Evolutionary conservation across 1,139 yeast species (phyloP), one percentile per base, ranked within the genome.

Genomic region (Saccharomyces hybrid): DNA sequence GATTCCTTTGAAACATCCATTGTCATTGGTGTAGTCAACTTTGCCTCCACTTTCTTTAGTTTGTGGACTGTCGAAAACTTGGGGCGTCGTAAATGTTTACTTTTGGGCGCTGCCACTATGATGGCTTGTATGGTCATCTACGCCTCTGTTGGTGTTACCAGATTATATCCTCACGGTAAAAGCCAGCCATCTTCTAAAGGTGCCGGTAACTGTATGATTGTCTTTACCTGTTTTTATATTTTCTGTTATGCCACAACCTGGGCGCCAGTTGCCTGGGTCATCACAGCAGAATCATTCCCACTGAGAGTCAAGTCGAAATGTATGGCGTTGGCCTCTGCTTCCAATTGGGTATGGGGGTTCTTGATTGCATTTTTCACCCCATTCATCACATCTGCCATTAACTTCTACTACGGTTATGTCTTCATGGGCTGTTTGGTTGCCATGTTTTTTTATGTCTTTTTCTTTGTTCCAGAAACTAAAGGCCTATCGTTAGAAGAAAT

Each of bases 261-360:
- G 42, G 42, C 42, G 5, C 42, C 42, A 6, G 42, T 34, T 16
- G 42, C 42, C 79, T 76, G 83, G 63, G 82, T 83, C 59, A 81
- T 84, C 65, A 78, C 81, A 52, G 80, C 89, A 31, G 93, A 86
- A 73, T 76, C 83, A 56, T 85, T 80, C 73, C 90, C 93, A 66
- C 78, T 84, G 61, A 79, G 88, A 72, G 81, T 49, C 11, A 49
- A 49, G 25, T 23, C 46, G 11, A 30, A 32, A 14, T 30, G 46
- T 49, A 49, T 49, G 82, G 81, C 87, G 58, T 72, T 85, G 59
- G 85, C 89, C 51, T 75, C 81, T 32, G 83, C 83, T 54, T 77
- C 84, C 53, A 84, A 84, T 73, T 85, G 90, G 89, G 56, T 82
- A 50, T 82, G 82, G 81, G 86, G 86, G 65, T 85, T 84, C 79